Base-by-base conservation (phyloP, 352 stramenopile species). In the Pythium utonaiense region DNA sequence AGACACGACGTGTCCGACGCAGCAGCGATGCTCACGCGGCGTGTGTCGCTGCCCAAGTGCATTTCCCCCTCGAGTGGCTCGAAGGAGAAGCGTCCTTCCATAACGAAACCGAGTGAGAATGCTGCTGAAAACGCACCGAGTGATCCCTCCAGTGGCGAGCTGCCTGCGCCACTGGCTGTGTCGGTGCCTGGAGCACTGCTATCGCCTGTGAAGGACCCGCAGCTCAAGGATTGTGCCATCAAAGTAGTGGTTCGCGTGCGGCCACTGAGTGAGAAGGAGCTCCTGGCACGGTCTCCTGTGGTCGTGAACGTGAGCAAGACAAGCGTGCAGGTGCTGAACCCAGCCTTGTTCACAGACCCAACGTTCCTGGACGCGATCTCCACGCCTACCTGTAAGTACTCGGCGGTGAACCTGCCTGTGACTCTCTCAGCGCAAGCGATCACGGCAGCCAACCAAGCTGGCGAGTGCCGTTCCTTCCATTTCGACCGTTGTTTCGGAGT, bases 401-500 rank as follows among this genome's bases (percentile, higher is more conserved):
- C 56, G 28, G 30, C 38, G 9, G 49, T 51, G 31, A 66, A 73
- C 27, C 21, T 69, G 0, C 62, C 70, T 0, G 56, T 77, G 9
- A 28, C 74, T 13, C 55, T 89, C 17, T 73, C 44, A 7, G 21
- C 61, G 0, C 67, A 71, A 8, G 73, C 57, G 1, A 45, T 89
- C 6, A 51, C 64, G 1, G 73, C 78, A 0, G 78, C 81, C 2
- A 67, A 54, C 2, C 61, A 65, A 0, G 74, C 71, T 2, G 78
- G 78, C 10, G 77, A 87, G 54, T 88, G 74, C 50, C 80, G 80
- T 17, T 73, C 66, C 5, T 93, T 93, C 71, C 71, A 87, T 52
- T 93, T 92, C 53, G 84, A 93, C 44, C 78, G 79, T 7, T 93
- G 82, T 59, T 92, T 91, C 59, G 80, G 82, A 3, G 69, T 81